phyloP scores from a whole-genome alignment of 2,329 filamentous ascomycete genomes.

The Lasiodiplodia sp. region DNA sequence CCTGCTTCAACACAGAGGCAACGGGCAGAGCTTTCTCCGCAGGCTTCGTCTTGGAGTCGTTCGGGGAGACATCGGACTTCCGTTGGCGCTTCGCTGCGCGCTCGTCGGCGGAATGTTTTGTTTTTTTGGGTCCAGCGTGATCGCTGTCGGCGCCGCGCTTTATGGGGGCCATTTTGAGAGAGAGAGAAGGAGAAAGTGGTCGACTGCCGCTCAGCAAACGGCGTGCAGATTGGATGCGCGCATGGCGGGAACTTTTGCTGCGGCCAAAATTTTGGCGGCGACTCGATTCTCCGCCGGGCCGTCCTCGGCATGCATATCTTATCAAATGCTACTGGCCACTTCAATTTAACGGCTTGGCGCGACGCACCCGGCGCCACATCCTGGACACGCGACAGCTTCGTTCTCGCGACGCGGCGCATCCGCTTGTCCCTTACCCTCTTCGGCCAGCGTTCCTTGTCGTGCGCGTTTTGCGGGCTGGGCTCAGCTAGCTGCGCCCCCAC shows the following conservation, averaged over 20 bases:
- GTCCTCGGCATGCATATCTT: conserved; percentile 24
- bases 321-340: conserved; percentile 1
- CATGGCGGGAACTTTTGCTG: conserved; percentile 21
- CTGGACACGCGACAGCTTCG: conserved; percentile 20
- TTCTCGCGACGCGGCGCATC: conserved; percentile 21
- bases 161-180: conserved; percentile 51
- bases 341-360: neutral
- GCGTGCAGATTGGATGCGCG: conserved; percentile 22
- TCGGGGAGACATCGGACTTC: conserved; percentile 43
- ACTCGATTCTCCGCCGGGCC: conserved; percentile 30
- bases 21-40: conserved; percentile 36
- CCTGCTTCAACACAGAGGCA: conserved; percentile 67
- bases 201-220: conserved; percentile 16
- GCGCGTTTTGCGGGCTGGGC: conserved; percentile 8
- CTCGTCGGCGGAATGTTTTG: conserved; percentile 39
- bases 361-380: conserved; percentile 8
- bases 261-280: conserved; percentile 30
- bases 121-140: conserved; percentile 41
- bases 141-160: conserved; percentile 55
- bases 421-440: conserved; percentile 5
- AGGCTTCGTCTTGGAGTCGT: conserved; percentile 40
- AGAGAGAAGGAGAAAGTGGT: conserved; percentile 5
- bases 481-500: neutral
- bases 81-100: conserved; percentile 47
- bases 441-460: neutral